phyloP scores from a whole-genome alignment of 306 rosid genomes.

The Echinosophora koreensis region DNA sequence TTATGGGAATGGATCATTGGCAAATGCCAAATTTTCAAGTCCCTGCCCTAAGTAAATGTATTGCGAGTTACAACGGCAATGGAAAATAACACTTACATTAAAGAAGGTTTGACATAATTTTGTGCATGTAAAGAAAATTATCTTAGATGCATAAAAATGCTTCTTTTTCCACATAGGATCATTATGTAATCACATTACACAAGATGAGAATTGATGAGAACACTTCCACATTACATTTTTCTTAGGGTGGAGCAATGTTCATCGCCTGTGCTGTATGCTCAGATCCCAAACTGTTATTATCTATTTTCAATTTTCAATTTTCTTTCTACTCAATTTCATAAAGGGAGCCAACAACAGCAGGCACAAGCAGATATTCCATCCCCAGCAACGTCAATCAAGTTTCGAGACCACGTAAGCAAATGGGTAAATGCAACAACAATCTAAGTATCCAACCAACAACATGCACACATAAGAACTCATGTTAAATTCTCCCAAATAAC shows the following conservation, averaged over 20 bases:
- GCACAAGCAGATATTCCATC: background rate
- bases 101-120: background rate
- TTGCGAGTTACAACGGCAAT: too few relatives aligned
- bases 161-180: background rate
- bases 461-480: slow-evolving; percentile 13
- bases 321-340: background rate
- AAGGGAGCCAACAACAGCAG: background rate
- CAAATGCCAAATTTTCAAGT: slow-evolving; percentile 15
- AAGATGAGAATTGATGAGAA: slow-evolving; percentile 13
- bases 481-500: background rate
- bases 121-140: background rate
- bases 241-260: background rate
- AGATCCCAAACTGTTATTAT: slow-evolving; percentile 5
- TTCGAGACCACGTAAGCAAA: slow-evolving; percentile 22
- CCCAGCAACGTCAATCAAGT: background rate
- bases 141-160: slow-evolving; percentile 11
- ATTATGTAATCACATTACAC: slow-evolving; percentile 21
- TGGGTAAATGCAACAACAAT: background rate
- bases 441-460: background rate
- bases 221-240: slow-evolving; percentile 5
- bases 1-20: background rate
- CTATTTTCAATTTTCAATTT: background rate
- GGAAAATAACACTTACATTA: slow-evolving; percentile 14
- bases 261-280: background rate
- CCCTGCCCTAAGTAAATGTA: background rate